A percentile compares a stretch with the other conserved stretches of the same genome.
phyloP scores from a whole-genome alignment of 2,329 filamentous ascomycete species.

The Trichoderma citrinoviride region DNA sequence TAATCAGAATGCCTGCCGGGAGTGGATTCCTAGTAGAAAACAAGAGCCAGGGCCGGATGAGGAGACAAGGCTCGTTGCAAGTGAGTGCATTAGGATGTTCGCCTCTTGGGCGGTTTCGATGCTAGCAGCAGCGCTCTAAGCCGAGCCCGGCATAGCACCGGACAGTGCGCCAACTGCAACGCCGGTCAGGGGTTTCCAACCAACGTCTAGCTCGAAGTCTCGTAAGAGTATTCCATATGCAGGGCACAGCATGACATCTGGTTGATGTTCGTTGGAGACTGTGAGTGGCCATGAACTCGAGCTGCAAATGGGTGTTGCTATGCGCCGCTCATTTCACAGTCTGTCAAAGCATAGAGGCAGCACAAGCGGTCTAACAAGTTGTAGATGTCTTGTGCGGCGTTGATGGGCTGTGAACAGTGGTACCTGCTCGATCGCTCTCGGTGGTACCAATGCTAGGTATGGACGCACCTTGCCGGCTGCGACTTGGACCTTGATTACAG shows the following conservation, averaged over 20 bases:
- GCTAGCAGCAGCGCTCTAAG: not conserved
- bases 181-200: slow-evolving; percentile 2
- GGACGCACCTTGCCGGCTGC: no score
- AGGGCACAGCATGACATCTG: not conserved
- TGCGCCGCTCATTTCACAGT: not conserved
- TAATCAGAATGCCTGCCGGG: not conserved
- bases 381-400: no score
- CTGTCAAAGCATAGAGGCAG: not conserved
- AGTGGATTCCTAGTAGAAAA: not conserved
- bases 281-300: not conserved
- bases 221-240: not conserved
- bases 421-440: not conserved
- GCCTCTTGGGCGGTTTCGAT: slow-evolving; percentile 9
- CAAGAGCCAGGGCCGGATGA: not conserved
- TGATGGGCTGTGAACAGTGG: no score
- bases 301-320: not conserved
- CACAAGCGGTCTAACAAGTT: not conserved
- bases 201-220: not conserved
- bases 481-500: not conserved
- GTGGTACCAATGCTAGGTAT: not conserved
- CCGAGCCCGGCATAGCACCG: not conserved
- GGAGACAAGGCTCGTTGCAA: slow-evolving; percentile 2
- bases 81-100: slow-evolving; percentile 15
- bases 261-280: not conserved
- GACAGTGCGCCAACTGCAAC: slow-evolving; percentile 12